Percentiles rank a stretch among this genome's conserved stretches.
Evolutionary conservation across 1,284 basidiomycete species (phyloP).

Genomic region (Trichosporon inkin): DNA sequence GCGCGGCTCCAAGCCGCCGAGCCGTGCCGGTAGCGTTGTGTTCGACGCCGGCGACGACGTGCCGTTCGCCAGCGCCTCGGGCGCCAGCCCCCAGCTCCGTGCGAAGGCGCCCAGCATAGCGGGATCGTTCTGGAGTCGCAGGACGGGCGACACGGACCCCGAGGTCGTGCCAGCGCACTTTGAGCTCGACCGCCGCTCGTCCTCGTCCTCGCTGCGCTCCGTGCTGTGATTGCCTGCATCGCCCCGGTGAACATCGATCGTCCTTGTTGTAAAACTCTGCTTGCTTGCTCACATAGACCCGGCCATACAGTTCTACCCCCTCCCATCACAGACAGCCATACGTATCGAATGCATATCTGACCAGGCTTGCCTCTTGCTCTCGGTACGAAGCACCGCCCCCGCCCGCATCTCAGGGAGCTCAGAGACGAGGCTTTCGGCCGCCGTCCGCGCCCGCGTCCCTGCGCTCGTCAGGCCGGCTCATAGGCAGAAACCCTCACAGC

Average conservation of each 20-base stretch:
- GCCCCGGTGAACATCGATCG: too few species aligned
- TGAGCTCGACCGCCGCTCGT: not conserved
- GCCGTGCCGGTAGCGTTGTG: slow-evolving; percentile 7
- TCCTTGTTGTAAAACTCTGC: too few species aligned
- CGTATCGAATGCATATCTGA: not conserved
- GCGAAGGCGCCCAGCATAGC: not conserved
- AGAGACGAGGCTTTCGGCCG: not conserved
- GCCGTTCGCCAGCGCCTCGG: not conserved
- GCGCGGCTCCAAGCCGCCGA: not conserved
- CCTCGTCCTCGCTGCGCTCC: not conserved
- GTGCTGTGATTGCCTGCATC: not conserved
- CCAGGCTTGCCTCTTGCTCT: not conserved
- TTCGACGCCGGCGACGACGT: not conserved
- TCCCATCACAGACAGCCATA: not conserved
- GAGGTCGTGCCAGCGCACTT: slow-evolving; percentile 2
- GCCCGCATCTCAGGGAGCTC: not conserved
- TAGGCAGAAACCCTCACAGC: not conserved
- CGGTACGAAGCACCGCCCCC: too few species aligned
- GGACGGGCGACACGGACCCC: slow-evolving; percentile 4
- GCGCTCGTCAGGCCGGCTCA: not conserved
- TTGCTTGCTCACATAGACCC: not conserved
- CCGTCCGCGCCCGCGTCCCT: not conserved
- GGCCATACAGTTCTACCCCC: too few species aligned
- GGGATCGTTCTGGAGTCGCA: not conserved
- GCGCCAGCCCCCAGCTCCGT: not conserved